Conservation (phyloP, 78 protist genomes). For the Neovahlkampfia damariscottae region DNA sequence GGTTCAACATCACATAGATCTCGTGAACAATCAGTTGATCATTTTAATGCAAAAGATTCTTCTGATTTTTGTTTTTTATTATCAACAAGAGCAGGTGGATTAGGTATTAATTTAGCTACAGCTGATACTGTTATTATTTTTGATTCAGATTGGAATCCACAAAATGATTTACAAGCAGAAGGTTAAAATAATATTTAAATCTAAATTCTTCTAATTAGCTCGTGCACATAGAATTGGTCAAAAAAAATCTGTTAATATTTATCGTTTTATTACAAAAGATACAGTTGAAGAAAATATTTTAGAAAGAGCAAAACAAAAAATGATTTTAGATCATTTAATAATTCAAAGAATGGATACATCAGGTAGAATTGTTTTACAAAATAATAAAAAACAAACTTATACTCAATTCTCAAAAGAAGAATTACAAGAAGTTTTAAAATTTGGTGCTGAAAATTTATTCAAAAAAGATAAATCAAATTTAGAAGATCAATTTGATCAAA, state of each 20-base stretch:
- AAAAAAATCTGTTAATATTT: conserved; percentile 80
- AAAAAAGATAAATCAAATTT: conserved; percentile 32
- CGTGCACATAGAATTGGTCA: conserved; percentile 99
- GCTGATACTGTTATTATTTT: conserved; percentile 81
- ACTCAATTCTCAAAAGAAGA: not conserved
- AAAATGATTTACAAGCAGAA: conserved; percentile 60
- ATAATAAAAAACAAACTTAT: not conserved
- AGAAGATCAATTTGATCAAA: conserved; percentile 32
- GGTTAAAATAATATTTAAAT: too few relatives aligned
- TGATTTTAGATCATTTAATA: conserved; percentile 86
- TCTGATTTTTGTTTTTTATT: conserved; percentile 77
- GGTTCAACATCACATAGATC: conserved; percentile 55
- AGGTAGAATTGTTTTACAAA: not conserved
- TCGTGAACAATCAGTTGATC: conserved; percentile 77
- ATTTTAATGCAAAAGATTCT: conserved; percentile 60
- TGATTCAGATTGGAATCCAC: conserved; percentile 76
- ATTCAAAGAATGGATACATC: conserved; percentile 77
- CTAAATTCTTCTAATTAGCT: too few relatives aligned
- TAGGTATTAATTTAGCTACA: conserved; percentile 81
- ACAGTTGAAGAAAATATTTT: conserved; percentile 91
- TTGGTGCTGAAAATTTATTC: conserved; percentile 28
- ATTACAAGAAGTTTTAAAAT: conserved; percentile 33
- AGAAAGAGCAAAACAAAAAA: conserved; percentile 84
- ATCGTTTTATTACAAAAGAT: conserved; percentile 68
- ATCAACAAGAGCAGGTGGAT: conserved; percentile 87